Conservation (phyloP, 805 yeast genomes). For the Zygotorulaspora florentina region DNA sequence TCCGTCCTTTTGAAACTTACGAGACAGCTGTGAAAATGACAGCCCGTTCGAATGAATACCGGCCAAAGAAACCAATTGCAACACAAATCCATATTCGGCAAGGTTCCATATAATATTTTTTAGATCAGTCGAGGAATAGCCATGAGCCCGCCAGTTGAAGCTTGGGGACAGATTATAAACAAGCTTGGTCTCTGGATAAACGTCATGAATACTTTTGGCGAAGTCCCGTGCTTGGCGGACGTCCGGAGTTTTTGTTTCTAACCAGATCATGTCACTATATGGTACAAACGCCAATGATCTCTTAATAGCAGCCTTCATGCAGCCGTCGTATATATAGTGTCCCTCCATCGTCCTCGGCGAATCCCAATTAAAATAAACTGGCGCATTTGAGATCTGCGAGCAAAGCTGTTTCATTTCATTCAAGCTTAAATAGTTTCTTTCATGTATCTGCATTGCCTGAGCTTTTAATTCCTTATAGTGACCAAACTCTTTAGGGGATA, state of each 20-base stretch:
- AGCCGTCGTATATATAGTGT: slow-evolving; percentile 45
- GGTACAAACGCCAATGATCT: slow-evolving; percentile 54
- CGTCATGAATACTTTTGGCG: slow-evolving; percentile 43
- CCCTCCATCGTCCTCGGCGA: slow-evolving; percentile 58
- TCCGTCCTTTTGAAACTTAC: slow-evolving; percentile 47
- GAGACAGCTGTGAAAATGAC: slow-evolving; percentile 48
- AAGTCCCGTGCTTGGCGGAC: slow-evolving; percentile 46
- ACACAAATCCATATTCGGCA: slow-evolving; percentile 52
- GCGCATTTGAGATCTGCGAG: slow-evolving; percentile 32
- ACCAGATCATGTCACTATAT: slow-evolving; percentile 56
- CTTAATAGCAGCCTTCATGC: slow-evolving; percentile 51
- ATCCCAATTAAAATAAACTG: slow-evolving; percentile 52
- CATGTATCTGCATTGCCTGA: slow-evolving; percentile 15
- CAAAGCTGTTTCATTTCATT: slow-evolving; percentile 21
- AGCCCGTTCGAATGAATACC: slow-evolving; percentile 54
- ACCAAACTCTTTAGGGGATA: slow-evolving; percentile 20
- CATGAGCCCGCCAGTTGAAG: slow-evolving; percentile 58
- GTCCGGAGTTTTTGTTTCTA: slow-evolving; percentile 59
- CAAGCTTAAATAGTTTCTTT: slow-evolving; percentile 28
- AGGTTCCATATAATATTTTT: slow-evolving; percentile 49
- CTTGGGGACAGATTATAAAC: slow-evolving; percentile 60
- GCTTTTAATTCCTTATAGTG: slow-evolving; percentile 23
- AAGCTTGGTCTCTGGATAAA: slow-evolving; percentile 49
- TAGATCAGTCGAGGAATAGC: slow-evolving; percentile 45
- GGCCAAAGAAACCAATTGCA: slow-evolving; percentile 58